A percentile compares a stretch with the other conserved stretches of the same genome.
These are phyloP conservation scores for Aureobasidium subglaciale DNA, from an alignment of 2,329 filamentous ascomycete genomes.

Conservation along the genomic window DNA sequence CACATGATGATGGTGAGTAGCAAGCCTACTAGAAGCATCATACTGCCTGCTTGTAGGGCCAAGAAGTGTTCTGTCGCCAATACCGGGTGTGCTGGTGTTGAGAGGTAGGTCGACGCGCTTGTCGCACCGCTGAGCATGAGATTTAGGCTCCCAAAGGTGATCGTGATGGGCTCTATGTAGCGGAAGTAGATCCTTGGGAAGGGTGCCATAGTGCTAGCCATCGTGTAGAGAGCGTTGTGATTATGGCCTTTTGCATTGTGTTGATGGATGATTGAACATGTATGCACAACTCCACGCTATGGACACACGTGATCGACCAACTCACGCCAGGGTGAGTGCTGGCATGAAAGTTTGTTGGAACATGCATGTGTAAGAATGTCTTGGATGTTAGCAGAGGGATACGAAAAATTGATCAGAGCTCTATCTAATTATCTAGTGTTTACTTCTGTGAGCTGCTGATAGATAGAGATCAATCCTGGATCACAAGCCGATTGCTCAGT, in stretches of 20 bases:
- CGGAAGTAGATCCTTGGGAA: slow-evolving; percentile 7
- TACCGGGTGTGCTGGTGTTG: background rate
- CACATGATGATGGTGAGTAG: slow-evolving; percentile 7
- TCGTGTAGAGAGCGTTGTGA: background rate
- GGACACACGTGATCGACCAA: background rate
- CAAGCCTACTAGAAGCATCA: background rate
- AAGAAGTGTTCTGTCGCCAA: slow-evolving; percentile 1
- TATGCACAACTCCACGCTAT: too few species aligned
- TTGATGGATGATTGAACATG: background rate
- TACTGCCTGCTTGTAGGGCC: slow-evolving; percentile 4
- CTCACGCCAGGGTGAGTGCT: too few species aligned
- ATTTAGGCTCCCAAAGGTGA: slow-evolving; percentile 3
- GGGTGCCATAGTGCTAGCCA: slow-evolving; percentile 1
- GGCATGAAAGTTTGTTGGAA: too few species aligned
- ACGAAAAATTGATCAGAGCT: too few species aligned
- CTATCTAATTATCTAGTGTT: too few species aligned
- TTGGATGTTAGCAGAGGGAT: too few species aligned
- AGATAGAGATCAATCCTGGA: too few species aligned
- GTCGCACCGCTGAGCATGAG: slow-evolving; percentile 4
- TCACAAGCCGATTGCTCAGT: too few species aligned
- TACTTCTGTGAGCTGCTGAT: too few species aligned
- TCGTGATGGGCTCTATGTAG: slow-evolving; percentile 4
- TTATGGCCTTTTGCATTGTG: background rate
- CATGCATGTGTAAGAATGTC: too few species aligned
- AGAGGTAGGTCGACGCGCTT: slow-evolving; percentile 8